Base-by-base conservation (phyloP, 768 basidiomycete species). In the Lentinula sp. region DNA sequence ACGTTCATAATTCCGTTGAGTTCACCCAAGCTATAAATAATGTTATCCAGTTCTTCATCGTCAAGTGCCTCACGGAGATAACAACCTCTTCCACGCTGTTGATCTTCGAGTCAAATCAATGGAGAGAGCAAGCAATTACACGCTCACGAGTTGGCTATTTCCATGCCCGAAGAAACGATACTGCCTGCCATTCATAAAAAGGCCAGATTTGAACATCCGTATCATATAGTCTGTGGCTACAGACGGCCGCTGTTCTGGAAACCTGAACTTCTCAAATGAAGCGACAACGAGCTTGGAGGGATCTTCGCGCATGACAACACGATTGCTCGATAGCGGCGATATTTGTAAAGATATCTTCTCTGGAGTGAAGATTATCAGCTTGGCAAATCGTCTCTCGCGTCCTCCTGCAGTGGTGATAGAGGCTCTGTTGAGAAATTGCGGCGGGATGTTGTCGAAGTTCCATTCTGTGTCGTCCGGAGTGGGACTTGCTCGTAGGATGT, bases 121-220 rank as follows among this genome's bases (percentile, higher is more conserved):
- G 31, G 10, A 16, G 15, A 6, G 21, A 32, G 55, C 37, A 1
- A 4, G 0, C 45, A 10, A 31, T 46, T 2, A 10, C 10, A 34
- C n/a, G 10, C 76, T 10, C 62, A 86, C 85, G 67, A 88, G 65
- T 63, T 89, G 87, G 62, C 85, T 88, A 66, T 88, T 87, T 45
- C 87, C 87, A 61, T 89, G 87, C 60, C 84, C 83, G 61, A 86
- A 88, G 67, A 88, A 88, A 2, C 86, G 81, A 68, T 87, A 87
- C 63, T 87, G 82, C 0, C 78, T 69, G 1, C 75, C 77, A 62
- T 88, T 87, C 65, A 87, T 65, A 65, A 79, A 80, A 1, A 89
- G 61, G 0, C 87, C 87, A 0, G 74, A 71, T 61, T 78, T 80
- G 70, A 87, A 75, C 62, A 88, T 67, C 35, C 83, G 76, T 18